Percentiles rank a stretch among this genome's conserved stretches.
Conservation (phyloP, 2,329 filamentous ascomycete genomes). For the Stagonosporopsis chrysanthemi region DNA sequence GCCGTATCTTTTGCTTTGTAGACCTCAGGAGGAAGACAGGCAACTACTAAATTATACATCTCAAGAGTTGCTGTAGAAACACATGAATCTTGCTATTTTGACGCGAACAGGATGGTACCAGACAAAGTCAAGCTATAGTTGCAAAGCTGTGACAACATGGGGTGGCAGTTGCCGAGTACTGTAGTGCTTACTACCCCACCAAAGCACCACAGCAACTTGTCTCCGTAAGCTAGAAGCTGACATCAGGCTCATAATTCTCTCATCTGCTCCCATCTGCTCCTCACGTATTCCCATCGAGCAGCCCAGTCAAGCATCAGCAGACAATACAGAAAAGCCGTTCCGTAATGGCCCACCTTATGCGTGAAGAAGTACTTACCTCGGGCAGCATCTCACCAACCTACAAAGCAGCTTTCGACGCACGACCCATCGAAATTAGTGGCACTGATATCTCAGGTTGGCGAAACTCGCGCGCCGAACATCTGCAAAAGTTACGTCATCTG, state of each 20-base stretch:
- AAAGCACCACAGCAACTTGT: neutral
- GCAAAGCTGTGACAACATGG: neutral
- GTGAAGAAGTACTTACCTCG: constrained; percentile 34
- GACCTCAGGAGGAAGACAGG: no score
- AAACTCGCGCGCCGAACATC: constrained; percentile 34
- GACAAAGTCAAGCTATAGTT: neutral
- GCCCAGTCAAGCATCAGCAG: neutral
- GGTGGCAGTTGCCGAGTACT: no score
- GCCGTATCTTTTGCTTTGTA: neutral
- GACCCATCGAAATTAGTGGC: constrained; percentile 28
- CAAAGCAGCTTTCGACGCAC: constrained; percentile 36
- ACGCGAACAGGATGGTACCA: neutral
- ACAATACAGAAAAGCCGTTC: neutral
- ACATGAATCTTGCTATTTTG: neutral
- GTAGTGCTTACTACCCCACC: neutral
- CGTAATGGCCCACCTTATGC: constrained; percentile 40
- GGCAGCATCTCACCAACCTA: constrained; percentile 30
- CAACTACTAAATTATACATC: neutral
- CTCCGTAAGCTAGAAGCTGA: neutral
- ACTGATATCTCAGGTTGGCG: constrained; percentile 30
- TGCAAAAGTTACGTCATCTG: constrained; percentile 39
- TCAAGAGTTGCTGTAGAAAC: no score
- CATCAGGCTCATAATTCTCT: neutral
- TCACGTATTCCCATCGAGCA: neutral
- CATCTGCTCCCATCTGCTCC: neutral